Evolutionary conservation across 495 filamentous ascomycete genomes (phyloP).

Genomic region (Podospora pseudopauciseta): DNA sequence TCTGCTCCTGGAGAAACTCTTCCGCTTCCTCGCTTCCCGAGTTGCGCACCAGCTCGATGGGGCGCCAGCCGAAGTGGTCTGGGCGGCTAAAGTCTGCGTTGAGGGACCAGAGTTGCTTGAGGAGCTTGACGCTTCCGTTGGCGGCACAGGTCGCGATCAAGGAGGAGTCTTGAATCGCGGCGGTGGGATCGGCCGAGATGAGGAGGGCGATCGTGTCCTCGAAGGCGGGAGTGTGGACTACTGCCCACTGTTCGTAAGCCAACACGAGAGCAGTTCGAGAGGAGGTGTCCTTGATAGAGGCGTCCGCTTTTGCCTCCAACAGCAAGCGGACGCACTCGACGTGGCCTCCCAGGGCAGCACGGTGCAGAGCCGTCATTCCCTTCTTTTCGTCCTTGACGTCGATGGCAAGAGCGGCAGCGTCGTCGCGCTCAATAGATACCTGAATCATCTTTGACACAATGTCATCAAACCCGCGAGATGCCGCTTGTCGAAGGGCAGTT

Average conservation of each 20-base stretch:
- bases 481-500: constrained; percentile 27
- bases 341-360: constrained; percentile 27
- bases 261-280: constrained; percentile 18
- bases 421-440: constrained; percentile 5
- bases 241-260: constrained; percentile 28
- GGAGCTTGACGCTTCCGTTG: constrained; percentile 21
- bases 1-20: constrained; percentile 23
- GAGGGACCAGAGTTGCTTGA: constrained; percentile 17
- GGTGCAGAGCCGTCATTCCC: constrained; percentile 30
- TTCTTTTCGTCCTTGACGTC: constrained; percentile 22
- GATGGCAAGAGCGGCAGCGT: constrained; percentile 13
- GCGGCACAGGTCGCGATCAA: constrained; percentile 22
- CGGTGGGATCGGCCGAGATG: constrained; percentile 12
- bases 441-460: constrained; percentile 18
- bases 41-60: constrained; percentile 23
- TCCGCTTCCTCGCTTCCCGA: constrained; percentile 10
- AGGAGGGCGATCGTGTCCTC: constrained; percentile 23
- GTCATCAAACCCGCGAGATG: constrained; percentile 20
- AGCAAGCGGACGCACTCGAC: constrained; percentile 17
- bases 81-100: constrained; percentile 20
- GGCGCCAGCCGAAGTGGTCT: constrained; percentile 30
- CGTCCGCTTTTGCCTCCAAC: constrained; percentile 14
- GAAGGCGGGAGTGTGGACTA: constrained; percentile 12
- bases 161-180: constrained; percentile 19
- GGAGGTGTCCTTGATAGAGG: constrained; percentile 11